These are phyloP conservation scores for Microdochium nivale DNA, from an alignment of 2,329 filamentous ascomycete genomes.

Conservation along the genomic window DNA sequence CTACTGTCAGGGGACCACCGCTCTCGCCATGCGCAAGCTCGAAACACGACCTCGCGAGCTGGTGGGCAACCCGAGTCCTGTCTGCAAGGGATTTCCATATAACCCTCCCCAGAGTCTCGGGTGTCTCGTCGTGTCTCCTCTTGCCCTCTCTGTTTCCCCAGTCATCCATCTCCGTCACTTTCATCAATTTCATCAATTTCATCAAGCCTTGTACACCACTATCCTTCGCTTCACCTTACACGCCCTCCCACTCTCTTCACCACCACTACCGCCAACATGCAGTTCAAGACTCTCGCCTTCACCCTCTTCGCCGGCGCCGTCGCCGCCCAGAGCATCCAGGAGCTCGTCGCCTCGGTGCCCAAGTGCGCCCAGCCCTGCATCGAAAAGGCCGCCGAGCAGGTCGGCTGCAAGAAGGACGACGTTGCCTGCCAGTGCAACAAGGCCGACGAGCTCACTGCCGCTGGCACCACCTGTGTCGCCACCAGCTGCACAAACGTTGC, in stretches of 20 bases:
- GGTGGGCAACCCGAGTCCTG: too few relatives aligned
- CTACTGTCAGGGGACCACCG: too few relatives aligned
- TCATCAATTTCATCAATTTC: too few relatives aligned
- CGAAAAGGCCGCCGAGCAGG: constrained; percentile 15
- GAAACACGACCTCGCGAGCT: too few relatives aligned
- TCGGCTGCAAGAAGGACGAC: constrained; percentile 25
- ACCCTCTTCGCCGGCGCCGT: constrained; percentile 14
- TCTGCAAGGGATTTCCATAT: too few relatives aligned
- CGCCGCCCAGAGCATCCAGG: constrained; percentile 13
- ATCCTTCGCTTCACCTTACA: background rate
- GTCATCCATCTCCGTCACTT: too few relatives aligned
- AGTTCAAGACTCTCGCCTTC: constrained; percentile 16
- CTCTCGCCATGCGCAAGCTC: too few relatives aligned
- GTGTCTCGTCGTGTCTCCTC: too few relatives aligned
- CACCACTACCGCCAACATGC: constrained; percentile 15
- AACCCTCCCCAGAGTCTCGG: too few relatives aligned
- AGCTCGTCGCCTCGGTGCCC: constrained; percentile 23
- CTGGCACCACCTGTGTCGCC: constrained; percentile 26
- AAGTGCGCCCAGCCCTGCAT: constrained; percentile 29
- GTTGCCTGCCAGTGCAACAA: constrained; percentile 29
- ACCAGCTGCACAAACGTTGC: constrained; percentile 20
- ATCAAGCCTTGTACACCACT: too few relatives aligned
- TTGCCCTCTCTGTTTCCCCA: too few relatives aligned
- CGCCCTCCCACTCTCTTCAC: background rate
- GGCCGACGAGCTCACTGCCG: constrained; percentile 21